These are phyloP conservation scores for Fusarium concolor DNA, from an alignment of 2,329 filamentous ascomycete species.

Conservation along the genomic window DNA sequence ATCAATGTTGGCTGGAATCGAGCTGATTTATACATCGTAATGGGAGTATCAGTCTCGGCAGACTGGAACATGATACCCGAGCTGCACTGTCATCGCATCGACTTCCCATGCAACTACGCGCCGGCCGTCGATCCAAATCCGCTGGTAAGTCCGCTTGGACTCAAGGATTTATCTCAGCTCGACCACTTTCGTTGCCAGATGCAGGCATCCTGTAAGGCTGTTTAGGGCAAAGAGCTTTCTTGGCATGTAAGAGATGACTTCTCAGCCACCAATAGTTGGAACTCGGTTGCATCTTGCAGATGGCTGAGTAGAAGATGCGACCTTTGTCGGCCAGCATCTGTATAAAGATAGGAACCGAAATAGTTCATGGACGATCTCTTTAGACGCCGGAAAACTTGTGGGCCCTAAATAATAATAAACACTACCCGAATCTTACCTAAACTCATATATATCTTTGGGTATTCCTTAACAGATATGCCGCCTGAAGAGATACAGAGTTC, in stretches of 20 bases:
- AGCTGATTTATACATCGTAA: conserved; percentile 5
- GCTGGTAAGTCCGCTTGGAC: neutral
- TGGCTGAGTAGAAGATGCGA: neutral
- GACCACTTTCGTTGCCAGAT: neutral
- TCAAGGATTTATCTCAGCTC: neutral
- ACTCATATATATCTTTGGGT: too few species aligned
- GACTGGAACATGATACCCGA: neutral
- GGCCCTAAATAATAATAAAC: too few species aligned
- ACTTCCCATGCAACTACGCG: conserved; percentile 27
- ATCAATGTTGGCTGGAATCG: neutral
- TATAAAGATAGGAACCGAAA: neutral
- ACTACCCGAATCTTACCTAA: too few species aligned
- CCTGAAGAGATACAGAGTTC: neutral
- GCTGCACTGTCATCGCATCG: neutral
- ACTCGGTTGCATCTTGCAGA: neutral
- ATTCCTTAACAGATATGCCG: too few species aligned
- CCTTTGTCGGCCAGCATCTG: neutral
- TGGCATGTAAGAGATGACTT: neutral
- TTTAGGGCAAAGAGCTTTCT: neutral
- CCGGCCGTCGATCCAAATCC: neutral
- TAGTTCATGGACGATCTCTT: neutral
- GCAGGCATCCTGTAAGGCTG: neutral
- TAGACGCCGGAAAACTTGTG: too few species aligned
- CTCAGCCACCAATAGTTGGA: neutral
- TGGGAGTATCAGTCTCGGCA: neutral